Evolutionary conservation across 305 asterid species (phyloP).

Genomic region (Petunia hybrid): DNA sequence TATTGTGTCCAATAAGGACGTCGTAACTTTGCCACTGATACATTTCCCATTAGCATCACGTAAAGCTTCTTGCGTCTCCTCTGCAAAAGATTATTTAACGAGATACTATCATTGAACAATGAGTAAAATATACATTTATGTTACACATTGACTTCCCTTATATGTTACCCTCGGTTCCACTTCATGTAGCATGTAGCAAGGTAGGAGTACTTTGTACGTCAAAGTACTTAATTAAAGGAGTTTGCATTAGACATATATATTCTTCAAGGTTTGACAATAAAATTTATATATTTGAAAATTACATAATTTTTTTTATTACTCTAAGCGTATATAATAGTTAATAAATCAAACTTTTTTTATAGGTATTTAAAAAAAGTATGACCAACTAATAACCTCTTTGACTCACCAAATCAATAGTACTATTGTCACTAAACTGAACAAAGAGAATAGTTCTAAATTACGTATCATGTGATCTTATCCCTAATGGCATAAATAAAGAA

Average conservation of each 20-base stretch:
- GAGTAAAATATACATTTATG: no score
- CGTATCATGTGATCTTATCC: background rate
- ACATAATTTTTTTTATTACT: no score
- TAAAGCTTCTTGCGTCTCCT: conserved; percentile 27
- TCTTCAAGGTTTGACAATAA: no score
- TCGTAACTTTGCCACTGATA: background rate
- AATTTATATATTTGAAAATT: no score
- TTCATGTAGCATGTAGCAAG: no score
- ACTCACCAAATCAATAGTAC: background rate
- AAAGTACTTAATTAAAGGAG: background rate
- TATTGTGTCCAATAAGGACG: background rate
- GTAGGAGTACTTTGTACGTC: no score
- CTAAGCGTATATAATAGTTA: no score
- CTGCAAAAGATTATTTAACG: background rate
- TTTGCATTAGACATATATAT: background rate
- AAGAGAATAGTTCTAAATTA: background rate
- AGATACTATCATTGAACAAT: no score
- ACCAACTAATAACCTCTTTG: background rate
- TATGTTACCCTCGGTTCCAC: no score
- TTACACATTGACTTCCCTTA: no score
- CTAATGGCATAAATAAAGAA: background rate
- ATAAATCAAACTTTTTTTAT: no score
- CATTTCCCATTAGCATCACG: conserved; percentile 38
- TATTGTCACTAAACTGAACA: background rate
- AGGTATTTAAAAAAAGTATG: background rate